Evolutionary conservation across 495 filamentous ascomycete genomes (phyloP).

Genomic region (Lepidopterella palustris): DNA sequence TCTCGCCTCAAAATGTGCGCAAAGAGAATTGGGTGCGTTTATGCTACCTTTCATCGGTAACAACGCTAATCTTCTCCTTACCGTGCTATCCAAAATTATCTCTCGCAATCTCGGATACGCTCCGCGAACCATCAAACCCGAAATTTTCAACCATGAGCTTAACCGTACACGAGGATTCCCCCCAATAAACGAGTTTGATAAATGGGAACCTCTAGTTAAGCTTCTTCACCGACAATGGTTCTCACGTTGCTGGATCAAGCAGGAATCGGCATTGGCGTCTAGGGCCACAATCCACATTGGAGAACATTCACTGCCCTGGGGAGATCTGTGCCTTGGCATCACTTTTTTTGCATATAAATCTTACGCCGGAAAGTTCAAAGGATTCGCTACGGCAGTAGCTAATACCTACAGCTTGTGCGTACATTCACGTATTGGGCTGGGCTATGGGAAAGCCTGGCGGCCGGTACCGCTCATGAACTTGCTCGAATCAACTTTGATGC

Average conservation of each 20-base stretch:
- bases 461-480: background rate
- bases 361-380: background rate
- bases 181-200: background rate
- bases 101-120: background rate
- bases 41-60: background rate
- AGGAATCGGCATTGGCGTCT: background rate
- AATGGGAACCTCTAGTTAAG: background rate
- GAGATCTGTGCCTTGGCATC: background rate
- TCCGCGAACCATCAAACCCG: background rate
- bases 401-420: background rate
- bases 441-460: background rate
- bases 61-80: background rate
- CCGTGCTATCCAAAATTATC: background rate
- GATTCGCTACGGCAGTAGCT: background rate
- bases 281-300: background rate
- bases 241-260: background rate
- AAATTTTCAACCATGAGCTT: background rate
- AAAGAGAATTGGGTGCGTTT: background rate
- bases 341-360: background rate
- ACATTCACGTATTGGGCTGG: no score
- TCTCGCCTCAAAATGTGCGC: background rate
- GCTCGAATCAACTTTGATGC: no score
- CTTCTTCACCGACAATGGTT: background rate
- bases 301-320: background rate
- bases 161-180: background rate